A percentile compares a stretch with the other conserved stretches of the same genome.
Evolutionary conservation across 495 filamentous ascomycete genomes (phyloP).

Genomic region (Aspergillus avenaceus): DNA sequence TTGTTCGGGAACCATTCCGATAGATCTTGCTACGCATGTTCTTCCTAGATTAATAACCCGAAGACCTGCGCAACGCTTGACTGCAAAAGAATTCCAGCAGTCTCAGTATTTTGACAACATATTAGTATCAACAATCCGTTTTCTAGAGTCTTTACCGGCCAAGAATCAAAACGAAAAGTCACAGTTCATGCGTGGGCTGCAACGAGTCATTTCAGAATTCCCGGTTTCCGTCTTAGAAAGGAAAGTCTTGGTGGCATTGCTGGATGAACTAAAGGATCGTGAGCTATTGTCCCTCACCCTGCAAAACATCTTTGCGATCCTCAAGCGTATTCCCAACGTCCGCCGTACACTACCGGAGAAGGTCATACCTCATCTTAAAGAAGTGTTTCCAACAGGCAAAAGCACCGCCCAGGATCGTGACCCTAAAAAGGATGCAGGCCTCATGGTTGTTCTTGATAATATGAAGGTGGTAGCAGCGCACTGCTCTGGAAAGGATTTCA

Average conservation of each 20-base stretch:
- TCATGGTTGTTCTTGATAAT: constrained; percentile 86
- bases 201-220: constrained; percentile 82
- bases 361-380: constrained; percentile 77
- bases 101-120: constrained; percentile 96
- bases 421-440: constrained; percentile 76
- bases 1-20: constrained; percentile 71
- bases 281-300: constrained; percentile 79
- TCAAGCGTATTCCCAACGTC: constrained; percentile 68
- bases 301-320: constrained; percentile 86
- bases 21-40: constrained; percentile 67
- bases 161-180: constrained; percentile 90
- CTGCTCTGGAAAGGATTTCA: constrained; percentile 87
- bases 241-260: constrained; percentile 79
- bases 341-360: constrained; percentile 75
- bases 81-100: constrained; percentile 87
- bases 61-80: constrained; percentile 79
- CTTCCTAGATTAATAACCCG: constrained; percentile 81
- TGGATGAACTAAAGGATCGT: constrained; percentile 90
- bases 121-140: constrained; percentile 90
- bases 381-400: constrained; percentile 66
- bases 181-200: constrained; percentile 84
- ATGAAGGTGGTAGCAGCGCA: constrained; percentile 69
- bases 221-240: constrained; percentile 90
- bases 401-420: constrained; percentile 61
- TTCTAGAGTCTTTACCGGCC: constrained; percentile 81